Base-by-base conservation (phyloP, 1,139 yeast species). In the Hanseniaspora uvarum region DNA sequence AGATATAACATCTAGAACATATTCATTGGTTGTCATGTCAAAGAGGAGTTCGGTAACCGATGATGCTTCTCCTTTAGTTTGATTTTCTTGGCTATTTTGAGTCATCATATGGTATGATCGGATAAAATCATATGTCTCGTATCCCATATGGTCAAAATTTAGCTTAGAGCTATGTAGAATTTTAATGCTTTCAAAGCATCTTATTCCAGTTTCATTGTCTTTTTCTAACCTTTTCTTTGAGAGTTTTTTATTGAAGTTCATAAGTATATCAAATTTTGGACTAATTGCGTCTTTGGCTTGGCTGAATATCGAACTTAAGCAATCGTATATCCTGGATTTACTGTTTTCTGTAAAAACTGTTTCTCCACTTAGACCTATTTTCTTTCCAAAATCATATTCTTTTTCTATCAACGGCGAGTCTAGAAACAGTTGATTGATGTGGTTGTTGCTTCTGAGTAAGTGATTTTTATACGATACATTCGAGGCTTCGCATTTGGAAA, bases 381-480 rank as follows among this genome's bases (percentile, higher is more conserved):
- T 41, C 10, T 41, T 24, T 5, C 18, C 28, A 14, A 30, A 6
- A 5, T 39, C 30, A 41, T 41, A 28, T 4, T 21, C 4, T 11
- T 41, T 41, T 2, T 41, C 34, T 23, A 41, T 16, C n/a, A 30
- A 41, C 2, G 46, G 46, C 8, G 46, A 41, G 5, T 30, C 16
- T 8, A 41, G 14, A 12, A 41, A 3, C 7, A n/a, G n/a, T 5
- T 24, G 5, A 14, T 39, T 39, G n/a, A 14, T 6, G 2, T 4
- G 3, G 3, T 14, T 14, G 18, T 37, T 19, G 14, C 30, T 30
- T 19, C 11, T 26, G 11, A 34, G 14, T 11, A 46, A 38, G 26
- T 46, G 28, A 14, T 46, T 46, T 37, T 21, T 36, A n/a, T 21
- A 46, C 2, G 51, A 37, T 18, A 46, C 18, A 30, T 46, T 46